Base-by-base conservation (phyloP, 306 rosid species). In the Acacia melanoxylon region DNA sequence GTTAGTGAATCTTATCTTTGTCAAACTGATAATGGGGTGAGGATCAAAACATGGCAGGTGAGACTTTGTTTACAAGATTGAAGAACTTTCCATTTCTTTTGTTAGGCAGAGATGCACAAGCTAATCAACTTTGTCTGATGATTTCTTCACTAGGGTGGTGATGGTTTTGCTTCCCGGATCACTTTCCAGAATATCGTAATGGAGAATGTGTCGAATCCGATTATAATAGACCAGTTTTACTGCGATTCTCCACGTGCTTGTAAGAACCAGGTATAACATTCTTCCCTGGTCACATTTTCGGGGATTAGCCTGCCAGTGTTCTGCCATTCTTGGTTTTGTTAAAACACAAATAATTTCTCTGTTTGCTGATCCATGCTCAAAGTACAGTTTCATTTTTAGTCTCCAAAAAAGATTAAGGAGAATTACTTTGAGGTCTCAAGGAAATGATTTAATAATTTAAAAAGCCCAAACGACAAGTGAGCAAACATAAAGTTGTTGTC, bases 1-100 rank as follows among this genome's bases (percentile, higher is more conserved):
- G 92, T 95, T 20, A 88, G 92, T 75, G 91, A 91, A 82, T 97
- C 90, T 83, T 83, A 81, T 62, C 83, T 95, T 58, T 83, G 74
- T 51, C 91, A 93, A 85, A 93, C 95, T 41, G 79, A 88, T 40
- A 95, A 93, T 82, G 99, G 98, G 58, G 78, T 89, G 80, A 93
- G 99, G 88, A 92, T 95, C 89, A 95, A 95, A 88, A 93, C 99
- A 74, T 91, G 95, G 95, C 95, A 91, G 93, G 95, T 87, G 75
- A 84, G 54, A 44, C 58, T 71, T 17, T 42, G 52, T 48, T 75
- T 49, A 20, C 58, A 22, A 59, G 52, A 52, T 44, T 81, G 40
- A 63, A 22, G 4, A 6, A 42, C 44, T 37, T 27, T 16, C 17
- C 1, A 19, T 42, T 49, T 66, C 73, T 46, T 29, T 24, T 12